Evolutionary conservation across 768 basidiomycete genomes (phyloP), one percentile per base, ranked within the genome.

Genomic region (Exidia glandulosa): DNA sequence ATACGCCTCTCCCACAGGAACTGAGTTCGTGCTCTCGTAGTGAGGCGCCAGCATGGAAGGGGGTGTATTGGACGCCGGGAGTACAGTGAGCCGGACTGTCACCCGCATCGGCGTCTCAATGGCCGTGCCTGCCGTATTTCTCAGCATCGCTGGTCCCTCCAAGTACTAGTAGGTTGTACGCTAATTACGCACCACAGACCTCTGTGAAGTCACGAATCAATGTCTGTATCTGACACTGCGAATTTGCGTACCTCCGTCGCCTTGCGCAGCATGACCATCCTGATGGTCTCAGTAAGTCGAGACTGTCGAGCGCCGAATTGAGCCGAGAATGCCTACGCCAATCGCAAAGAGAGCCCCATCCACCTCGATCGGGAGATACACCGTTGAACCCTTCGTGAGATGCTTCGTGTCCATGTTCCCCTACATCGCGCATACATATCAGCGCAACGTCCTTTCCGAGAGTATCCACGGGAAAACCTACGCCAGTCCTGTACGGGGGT

Each of bases 241-340:
- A 57, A 16, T n/a, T n/a, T 27, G 68, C 78, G 60, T 59, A 81
- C 83, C 84, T 68, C 84, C 84, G 65, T 84, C 84, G 6, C 84
- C 84, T 70, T 84, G 84, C 10, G 79, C 82, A 3, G 83, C 84
- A 67, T 85, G 84, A 3, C 84, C 84, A 61, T 85, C 84, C 82
- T 84, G 54, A 55, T 12, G 16, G 50, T 56, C 9, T 6, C 32
- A 30, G 30, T 33, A n/a, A n/a, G n/a, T n/a, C 45, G 19, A 47
- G 6, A 9, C 14, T 55, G 25, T 32, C 10, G 19, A 31, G 34
- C 47, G 25, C 25, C 19, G 48, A 23, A 32, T 23, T 55, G n/a
- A 63, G 25, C 29, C 16, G 23, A 54, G 32, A 5, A 27, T 2
- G 68, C 79, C 67, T 63, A 83, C 83, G 45, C 84, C 84, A 25